Evolutionary conservation across 1,284 basidiomycete species (phyloP).

Genomic region (Wolfiporia cocos): DNA sequence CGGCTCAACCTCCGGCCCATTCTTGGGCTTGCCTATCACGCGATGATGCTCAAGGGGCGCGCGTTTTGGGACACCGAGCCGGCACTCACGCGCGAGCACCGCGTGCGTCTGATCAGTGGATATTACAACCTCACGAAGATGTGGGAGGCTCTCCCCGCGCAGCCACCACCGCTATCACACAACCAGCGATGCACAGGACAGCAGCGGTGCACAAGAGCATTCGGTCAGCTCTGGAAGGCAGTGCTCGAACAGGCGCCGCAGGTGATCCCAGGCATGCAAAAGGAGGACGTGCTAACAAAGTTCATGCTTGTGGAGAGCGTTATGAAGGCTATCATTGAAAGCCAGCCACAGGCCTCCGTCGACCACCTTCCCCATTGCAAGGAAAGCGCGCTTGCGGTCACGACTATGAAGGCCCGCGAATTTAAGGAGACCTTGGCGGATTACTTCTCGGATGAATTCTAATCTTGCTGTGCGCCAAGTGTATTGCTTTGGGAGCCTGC

Average conservation of each 20-base stretch:
- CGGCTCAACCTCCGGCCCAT: slow-evolving; percentile 35
- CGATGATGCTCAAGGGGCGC: slow-evolving; percentile 37
- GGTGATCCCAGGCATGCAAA: slow-evolving; percentile 27
- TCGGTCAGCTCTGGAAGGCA: slow-evolving; percentile 34
- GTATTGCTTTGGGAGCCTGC: too few relatives aligned
- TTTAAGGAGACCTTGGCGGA: slow-evolving; percentile 28
- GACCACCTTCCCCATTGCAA: slow-evolving; percentile 33
- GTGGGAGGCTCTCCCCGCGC: slow-evolving; percentile 33
- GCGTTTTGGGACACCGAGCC: slow-evolving; percentile 35
- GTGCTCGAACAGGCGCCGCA: slow-evolving; percentile 32
- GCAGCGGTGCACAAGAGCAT: slow-evolving; percentile 36
- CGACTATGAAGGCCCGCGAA: slow-evolving; percentile 23
- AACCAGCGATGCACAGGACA: slow-evolving; percentile 33
- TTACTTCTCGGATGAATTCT: slow-evolving; percentile 28
- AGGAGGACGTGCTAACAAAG: slow-evolving; percentile 34
- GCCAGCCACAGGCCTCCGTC: slow-evolving; percentile 30
- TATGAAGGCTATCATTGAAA: slow-evolving; percentile 35
- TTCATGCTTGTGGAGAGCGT: slow-evolving; percentile 35
- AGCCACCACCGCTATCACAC: slow-evolving; percentile 33
- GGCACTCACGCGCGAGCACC: slow-evolving; percentile 31
- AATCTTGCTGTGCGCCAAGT: background rate
- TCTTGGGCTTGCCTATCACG: slow-evolving; percentile 36
- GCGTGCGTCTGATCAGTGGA: slow-evolving; percentile 35
- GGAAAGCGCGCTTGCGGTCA: slow-evolving; percentile 26
- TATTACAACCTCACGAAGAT: slow-evolving; percentile 37